Evolutionary conservation across 2,329 filamentous ascomycete genomes (phyloP).

Genomic region (Alternaria brassicae): DNA sequence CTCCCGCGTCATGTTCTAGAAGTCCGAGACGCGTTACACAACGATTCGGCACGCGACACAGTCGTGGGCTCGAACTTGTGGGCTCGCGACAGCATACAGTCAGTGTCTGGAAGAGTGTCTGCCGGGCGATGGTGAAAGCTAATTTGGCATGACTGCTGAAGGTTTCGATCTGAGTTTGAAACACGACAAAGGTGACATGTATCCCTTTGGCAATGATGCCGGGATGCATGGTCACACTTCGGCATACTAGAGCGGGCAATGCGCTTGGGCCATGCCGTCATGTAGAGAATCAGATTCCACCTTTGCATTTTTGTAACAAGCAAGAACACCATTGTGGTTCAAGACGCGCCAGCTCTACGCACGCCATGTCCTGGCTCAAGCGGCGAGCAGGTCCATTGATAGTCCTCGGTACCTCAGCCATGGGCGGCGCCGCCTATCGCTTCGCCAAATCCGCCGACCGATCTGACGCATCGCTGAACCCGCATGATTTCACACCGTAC

Average conservation of each 20-base stretch:
- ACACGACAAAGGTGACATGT: neutral
- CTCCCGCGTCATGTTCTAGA: conserved; percentile 1
- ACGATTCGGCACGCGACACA: neutral
- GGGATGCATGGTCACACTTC: neutral
- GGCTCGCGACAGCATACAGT: neutral
- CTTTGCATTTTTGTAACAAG: neutral
- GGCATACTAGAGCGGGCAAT: conserved; percentile 11
- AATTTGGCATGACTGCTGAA: neutral
- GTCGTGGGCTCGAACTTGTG: neutral
- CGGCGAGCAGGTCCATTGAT: conserved; percentile 40
- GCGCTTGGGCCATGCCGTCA: conserved; percentile 18
- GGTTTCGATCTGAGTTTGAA: neutral
- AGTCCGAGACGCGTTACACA: neutral
- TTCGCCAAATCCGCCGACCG: conserved; percentile 30
- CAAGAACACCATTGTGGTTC: neutral
- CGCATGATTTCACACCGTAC: conserved; percentile 69
- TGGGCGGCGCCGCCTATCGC: conserved; percentile 47
- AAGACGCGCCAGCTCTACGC: neutral
- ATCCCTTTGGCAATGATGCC: neutral
- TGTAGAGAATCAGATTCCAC: conserved; percentile 15
- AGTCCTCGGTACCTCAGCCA: conserved; percentile 42
- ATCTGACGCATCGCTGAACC: conserved; percentile 59
- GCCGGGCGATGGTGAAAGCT: neutral
- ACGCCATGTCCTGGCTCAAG: conserved; percentile 40
- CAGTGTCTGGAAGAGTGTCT: neutral